Evolutionary conservation across 2,329 filamentous ascomycete genomes (phyloP).

Genomic region (Talaromyces sp.): DNA sequence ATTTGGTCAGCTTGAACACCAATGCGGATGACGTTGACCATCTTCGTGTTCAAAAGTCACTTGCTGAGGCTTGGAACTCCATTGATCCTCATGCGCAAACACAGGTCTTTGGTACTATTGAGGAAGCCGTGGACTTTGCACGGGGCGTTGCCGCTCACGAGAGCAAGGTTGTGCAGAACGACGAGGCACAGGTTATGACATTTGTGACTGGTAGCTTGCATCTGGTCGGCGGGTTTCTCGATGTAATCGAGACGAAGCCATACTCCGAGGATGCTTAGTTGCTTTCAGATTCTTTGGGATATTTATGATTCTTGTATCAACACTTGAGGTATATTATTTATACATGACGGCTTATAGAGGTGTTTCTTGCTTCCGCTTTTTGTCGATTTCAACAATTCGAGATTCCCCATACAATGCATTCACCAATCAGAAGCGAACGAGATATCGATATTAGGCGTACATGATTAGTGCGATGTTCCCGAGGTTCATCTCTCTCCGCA

Average conservation of each 20-base stretch:
- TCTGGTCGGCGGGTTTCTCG: slow-evolving; percentile 76
- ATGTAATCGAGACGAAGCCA: slow-evolving; percentile 64
- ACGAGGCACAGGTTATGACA: slow-evolving; percentile 57
- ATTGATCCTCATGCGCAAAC: slow-evolving; percentile 58
- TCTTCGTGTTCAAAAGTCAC: slow-evolving; percentile 67
- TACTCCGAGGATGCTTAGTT: slow-evolving; percentile 14
- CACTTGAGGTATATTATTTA: slow-evolving; percentile 19
- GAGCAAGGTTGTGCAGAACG: slow-evolving; percentile 28
- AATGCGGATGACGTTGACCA: slow-evolving; percentile 60
- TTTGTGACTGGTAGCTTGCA: slow-evolving; percentile 84
- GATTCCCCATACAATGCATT: slow-evolving; percentile 13
- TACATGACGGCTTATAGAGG: slow-evolving; percentile 21
- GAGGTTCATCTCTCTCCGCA: background rate
- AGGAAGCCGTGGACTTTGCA: slow-evolving; percentile 67
- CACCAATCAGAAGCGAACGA: background rate
- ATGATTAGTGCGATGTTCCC: background rate
- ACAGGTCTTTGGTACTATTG: slow-evolving; percentile 65
- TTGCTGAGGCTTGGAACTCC: slow-evolving; percentile 63
- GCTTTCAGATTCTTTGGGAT: background rate
- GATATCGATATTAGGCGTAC: background rate
- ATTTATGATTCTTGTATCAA: slow-evolving; percentile 26
- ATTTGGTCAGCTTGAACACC: slow-evolving; percentile 65
- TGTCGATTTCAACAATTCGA: slow-evolving; percentile 33
- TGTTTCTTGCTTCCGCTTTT: slow-evolving; percentile 14
- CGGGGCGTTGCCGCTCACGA: slow-evolving; percentile 48